Evolutionary conservation across 1,284 basidiomycete genomes (phyloP).

Genomic region (Cryptococcus sp.): DNA sequence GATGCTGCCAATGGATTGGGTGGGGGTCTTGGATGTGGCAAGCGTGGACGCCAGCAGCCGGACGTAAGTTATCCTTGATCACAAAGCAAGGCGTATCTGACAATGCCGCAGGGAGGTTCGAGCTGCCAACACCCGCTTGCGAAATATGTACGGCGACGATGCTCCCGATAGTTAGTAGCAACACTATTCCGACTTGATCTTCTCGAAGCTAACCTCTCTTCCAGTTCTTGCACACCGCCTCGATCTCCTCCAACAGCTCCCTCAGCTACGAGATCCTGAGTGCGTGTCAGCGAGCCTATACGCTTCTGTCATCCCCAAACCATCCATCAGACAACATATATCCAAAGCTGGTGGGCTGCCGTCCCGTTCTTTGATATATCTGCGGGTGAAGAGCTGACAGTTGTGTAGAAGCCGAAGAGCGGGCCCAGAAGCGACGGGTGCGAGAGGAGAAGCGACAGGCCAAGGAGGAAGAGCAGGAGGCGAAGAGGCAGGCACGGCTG

Average conservation of each 20-base stretch:
- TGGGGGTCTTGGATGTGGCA: constrained; percentile 8
- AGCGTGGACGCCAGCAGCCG: background rate
- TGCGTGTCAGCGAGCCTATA: constrained; percentile 8
- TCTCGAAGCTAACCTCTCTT: background rate
- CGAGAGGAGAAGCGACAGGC: background rate
- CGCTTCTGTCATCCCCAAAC: constrained; percentile 8
- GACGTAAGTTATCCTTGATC: constrained; percentile 1
- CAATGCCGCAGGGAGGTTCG: constrained; percentile 5
- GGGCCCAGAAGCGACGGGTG: constrained; percentile 7
- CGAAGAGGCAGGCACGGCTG: constrained; percentile 1
- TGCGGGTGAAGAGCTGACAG: background rate
- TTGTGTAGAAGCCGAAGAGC: constrained; percentile 9
- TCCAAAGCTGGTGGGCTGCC: constrained; percentile 15
- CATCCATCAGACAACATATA: constrained; percentile 9
- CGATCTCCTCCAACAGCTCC: background rate
- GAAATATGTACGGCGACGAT: constrained; percentile 10
- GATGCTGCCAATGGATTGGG: constrained; percentile 16
- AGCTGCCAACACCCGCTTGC: constrained; percentile 10
- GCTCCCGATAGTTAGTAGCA: constrained; percentile 12
- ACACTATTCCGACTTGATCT: background rate
- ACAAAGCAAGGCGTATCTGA: background rate
- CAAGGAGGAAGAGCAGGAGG: background rate
- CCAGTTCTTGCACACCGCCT: constrained; percentile 13
- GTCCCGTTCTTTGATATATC: background rate
- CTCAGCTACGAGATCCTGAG: background rate